A percentile compares a stretch with the other conserved stretches of the same genome.
phyloP scores from a whole-genome alignment of 2,329 filamentous ascomycete genomes.

The Paecilomyces variotii region DNA sequence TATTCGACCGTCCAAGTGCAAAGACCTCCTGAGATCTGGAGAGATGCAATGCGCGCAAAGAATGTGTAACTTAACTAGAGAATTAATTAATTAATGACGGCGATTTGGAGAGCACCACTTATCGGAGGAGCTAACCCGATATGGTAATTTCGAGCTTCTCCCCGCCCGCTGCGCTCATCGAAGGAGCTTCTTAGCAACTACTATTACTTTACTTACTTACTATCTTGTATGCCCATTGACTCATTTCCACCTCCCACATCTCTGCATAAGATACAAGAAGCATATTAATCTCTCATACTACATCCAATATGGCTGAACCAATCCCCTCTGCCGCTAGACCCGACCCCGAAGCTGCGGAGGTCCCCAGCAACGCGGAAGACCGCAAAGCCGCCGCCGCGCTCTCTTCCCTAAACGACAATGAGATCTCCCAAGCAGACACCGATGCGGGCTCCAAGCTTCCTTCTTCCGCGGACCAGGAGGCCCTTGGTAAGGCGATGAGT shows the following conservation, averaged over 20 bases:
- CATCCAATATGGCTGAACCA: constrained; percentile 34
- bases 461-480: constrained; percentile 37
- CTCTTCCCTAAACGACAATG: constrained; percentile 37
- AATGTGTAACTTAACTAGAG: background rate
- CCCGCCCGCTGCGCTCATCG: background rate
- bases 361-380: constrained; percentile 40
- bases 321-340: constrained; percentile 31
- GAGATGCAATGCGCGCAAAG: background rate
- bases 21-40: background rate
- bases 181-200: background rate
- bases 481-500: constrained; percentile 43
- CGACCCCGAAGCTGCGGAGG: constrained; percentile 19
- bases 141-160: background rate
- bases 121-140: background rate
- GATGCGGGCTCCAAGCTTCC: constrained; percentile 22
- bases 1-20: background rate
- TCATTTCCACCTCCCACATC: background rate
- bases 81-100: background rate
- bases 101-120: background rate
- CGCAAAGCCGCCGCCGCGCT: constrained; percentile 44
- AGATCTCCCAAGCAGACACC: constrained; percentile 26
- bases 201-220: background rate
- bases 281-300: background rate
- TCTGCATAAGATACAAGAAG: background rate
- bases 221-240: background rate